phyloP scores from a whole-genome alignment of 148 eudicot species.

The Camellia japonica region DNA sequence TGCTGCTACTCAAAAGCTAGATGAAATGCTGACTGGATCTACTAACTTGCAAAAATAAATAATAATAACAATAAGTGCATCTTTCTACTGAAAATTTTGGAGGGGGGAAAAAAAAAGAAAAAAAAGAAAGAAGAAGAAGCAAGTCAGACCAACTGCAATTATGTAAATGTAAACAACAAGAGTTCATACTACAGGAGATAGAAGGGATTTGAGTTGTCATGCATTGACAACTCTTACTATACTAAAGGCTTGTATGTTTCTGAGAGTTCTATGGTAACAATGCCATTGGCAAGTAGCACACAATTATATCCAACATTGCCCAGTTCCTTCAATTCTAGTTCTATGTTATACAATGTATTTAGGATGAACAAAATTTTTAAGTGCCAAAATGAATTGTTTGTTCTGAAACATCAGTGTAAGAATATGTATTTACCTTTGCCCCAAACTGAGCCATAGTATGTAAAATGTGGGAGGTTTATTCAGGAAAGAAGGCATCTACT shows the following conservation, averaged over 20 bases:
- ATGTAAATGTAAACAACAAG: not conserved
- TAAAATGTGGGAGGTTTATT: not conserved
- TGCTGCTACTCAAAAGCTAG: not conserved
- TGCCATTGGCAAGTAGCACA: constrained; percentile 2
- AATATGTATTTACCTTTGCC: constrained; percentile 9
- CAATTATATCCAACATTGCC: not conserved
- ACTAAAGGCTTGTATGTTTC: not conserved
- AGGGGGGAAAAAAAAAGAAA: too few species aligned
- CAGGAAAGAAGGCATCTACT: constrained; percentile 19
- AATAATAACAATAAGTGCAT: too few species aligned
- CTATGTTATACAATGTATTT: not conserved
- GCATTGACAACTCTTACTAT: not conserved
- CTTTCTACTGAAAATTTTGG: too few species aligned
- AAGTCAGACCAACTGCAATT: not conserved
- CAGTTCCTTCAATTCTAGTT: constrained; percentile 3
- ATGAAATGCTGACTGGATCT: not conserved
- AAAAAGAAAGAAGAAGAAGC: too few species aligned
- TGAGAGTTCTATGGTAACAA: not conserved
- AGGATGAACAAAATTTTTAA: not conserved
- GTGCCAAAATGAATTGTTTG: not conserved
- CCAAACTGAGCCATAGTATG: constrained; percentile 4
- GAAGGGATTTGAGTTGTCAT: not conserved
- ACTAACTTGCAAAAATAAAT: too few species aligned
- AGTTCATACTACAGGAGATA: not conserved
- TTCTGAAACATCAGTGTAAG: not conserved